Evolutionary conservation across 2,329 filamentous ascomycete species (phyloP).

Genomic region (Sporothrix brasiliensis): DNA sequence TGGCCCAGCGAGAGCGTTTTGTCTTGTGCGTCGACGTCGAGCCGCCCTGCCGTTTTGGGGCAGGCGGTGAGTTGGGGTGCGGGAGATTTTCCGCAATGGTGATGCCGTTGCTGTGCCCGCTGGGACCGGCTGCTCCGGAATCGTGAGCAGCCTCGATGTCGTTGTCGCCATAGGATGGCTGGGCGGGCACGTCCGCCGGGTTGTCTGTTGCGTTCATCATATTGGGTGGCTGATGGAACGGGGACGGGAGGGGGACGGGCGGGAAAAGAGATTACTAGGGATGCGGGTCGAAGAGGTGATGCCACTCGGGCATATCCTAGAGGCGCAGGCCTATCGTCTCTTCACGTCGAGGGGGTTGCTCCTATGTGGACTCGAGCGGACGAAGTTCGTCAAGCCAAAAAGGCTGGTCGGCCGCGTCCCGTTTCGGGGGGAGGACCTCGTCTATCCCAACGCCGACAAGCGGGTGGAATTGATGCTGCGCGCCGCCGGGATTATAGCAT

Average conservation of each 20-base stretch:
- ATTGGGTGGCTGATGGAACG: not conserved
- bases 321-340: slow-evolving; percentile 16
- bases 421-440: slow-evolving; percentile 11
- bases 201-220: slow-evolving; percentile 22
- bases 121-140: slow-evolving; percentile 13
- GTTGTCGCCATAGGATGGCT: slow-evolving; percentile 7
- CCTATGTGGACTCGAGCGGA: slow-evolving; percentile 5
- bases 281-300: slow-evolving; percentile 21
- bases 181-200: not conserved
- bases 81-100: slow-evolving; percentile 37
- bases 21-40: slow-evolving; percentile 45
- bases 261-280: slow-evolving; percentile 17
- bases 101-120: slow-evolving; percentile 31
- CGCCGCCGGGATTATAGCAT: not conserved
- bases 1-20: slow-evolving; percentile 92
- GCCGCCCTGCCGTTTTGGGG: slow-evolving; percentile 20
- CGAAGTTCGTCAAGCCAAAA: not conserved
- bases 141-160: slow-evolving; percentile 16
- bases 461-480: slow-evolving; percentile 1
- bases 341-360: not conserved
- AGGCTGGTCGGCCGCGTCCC: slow-evolving; percentile 24
- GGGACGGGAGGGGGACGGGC: not conserved
- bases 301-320: slow-evolving; percentile 31
- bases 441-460: slow-evolving; percentile 28
- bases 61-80: slow-evolving; percentile 38